Conservation (phyloP, 2,329 filamentous ascomycete genomes). For the Alternaria brassicae region DNA sequence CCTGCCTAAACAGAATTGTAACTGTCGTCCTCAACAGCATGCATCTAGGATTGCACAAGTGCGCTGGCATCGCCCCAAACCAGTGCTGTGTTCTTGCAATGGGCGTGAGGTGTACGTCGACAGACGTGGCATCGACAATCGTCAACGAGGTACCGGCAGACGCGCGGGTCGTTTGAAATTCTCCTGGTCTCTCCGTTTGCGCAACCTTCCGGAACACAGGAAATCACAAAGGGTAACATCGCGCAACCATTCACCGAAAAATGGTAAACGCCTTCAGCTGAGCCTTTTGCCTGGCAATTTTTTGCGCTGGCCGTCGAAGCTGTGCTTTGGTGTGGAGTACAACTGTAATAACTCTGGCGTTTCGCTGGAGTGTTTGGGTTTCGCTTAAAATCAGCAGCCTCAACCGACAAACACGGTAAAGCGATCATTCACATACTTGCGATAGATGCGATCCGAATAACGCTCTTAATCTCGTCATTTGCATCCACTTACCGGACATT, state of each 20-base stretch:
- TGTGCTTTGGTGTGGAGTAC: neutral
- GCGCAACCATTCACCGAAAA: neutral
- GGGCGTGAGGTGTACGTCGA: neutral
- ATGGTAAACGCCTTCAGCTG: too few species aligned
- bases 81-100: neutral
- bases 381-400: neutral
- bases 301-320: neutral
- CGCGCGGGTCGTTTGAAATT: neutral
- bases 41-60: neutral
- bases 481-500: neutral
- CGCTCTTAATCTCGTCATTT: neutral
- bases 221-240: neutral
- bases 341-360: neutral
- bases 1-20: neutral
- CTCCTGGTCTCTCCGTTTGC: neutral
- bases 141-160: too few species aligned
- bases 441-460: neutral
- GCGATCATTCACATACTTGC: neutral
- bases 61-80: neutral
- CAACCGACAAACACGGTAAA: neutral
- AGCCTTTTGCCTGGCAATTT: neutral
- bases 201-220: neutral
- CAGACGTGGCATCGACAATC: neutral
- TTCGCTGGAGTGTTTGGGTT: neutral
- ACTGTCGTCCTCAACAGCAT: neutral